Evolutionary conservation across 2,329 filamentous ascomycete species (phyloP).

Genomic region (Eurotiales sp.): DNA sequence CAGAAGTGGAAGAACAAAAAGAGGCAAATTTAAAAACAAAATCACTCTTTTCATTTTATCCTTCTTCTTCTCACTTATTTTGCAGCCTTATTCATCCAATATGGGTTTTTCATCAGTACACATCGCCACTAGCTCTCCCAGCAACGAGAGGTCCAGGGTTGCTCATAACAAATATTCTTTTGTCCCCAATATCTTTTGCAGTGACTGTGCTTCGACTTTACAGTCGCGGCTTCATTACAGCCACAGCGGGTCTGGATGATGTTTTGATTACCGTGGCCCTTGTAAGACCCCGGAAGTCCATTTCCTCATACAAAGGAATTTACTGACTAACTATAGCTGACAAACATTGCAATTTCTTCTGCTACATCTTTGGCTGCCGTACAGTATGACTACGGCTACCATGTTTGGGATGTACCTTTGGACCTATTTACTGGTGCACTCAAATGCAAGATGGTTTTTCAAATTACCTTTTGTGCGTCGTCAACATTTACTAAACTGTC

Average conservation of each 20-base stretch:
- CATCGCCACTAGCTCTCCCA: constrained; percentile 42
- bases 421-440: constrained; percentile 26
- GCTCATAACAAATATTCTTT: constrained; percentile 39
- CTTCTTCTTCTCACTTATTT: too few species aligned
- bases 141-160: constrained; percentile 43
- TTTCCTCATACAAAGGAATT: constrained; percentile 27
- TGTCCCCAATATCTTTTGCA: constrained; percentile 38
- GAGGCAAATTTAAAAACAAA: too few species aligned
- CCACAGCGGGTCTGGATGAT: constrained; percentile 48
- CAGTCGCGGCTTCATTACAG: constrained; percentile 44
- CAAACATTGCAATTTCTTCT: constrained; percentile 30
- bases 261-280: constrained; percentile 43
- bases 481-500: constrained; percentile 17
- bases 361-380: constrained; percentile 31
- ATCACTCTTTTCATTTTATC: too few species aligned
- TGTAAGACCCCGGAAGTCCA: constrained; percentile 27
- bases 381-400: constrained; percentile 35
- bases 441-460: constrained; percentile 34
- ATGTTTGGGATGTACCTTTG: constrained; percentile 39
- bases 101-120: too few species aligned
- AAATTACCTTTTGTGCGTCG: constrained; percentile 34
- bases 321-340: constrained; percentile 21
- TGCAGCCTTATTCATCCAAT: too few species aligned
- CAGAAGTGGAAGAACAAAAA: too few species aligned
- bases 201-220: constrained; percentile 45